phyloP scores from a whole-genome alignment of 2,329 filamentous ascomycete genomes.

The Aureobasidium subglaciale region DNA sequence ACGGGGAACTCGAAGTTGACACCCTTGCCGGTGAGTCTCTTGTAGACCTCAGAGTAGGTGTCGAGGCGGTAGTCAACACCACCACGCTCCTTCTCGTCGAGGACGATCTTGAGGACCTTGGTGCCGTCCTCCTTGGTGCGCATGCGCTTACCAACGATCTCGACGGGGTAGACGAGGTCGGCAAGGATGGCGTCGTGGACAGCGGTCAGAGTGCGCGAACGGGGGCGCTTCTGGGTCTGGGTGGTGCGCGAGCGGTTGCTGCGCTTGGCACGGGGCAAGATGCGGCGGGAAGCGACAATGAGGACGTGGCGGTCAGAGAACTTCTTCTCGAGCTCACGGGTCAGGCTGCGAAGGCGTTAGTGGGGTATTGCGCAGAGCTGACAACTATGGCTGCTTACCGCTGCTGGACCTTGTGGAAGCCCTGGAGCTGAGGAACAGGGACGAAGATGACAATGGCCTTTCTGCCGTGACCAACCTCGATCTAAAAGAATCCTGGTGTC shows the following conservation, averaged over 20 bases:
- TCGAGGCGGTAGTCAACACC: slow-evolving; percentile 99
- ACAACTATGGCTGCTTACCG: slow-evolving; percentile 59
- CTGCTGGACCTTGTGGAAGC: slow-evolving; percentile 99
- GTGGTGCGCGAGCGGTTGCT: slow-evolving; percentile 92
- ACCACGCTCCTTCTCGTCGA: slow-evolving; percentile 99
- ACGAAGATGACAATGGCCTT: slow-evolving; percentile 99
- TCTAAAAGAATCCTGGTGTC: slow-evolving; percentile 61
- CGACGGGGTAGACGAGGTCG: slow-evolving; percentile 98
- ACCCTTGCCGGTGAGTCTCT: slow-evolving; percentile 89
- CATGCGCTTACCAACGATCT: slow-evolving; percentile 98
- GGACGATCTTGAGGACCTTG: slow-evolving; percentile 98
- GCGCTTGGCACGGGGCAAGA: slow-evolving; percentile 96
- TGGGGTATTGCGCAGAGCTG: background rate
- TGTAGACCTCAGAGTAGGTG: slow-evolving; percentile 99
- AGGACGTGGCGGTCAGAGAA: slow-evolving; percentile 99
- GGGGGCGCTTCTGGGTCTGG: slow-evolving; percentile 98
- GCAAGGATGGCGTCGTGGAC: slow-evolving; percentile 97
- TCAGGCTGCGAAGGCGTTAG: slow-evolving; percentile 57
- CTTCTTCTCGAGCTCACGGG: slow-evolving; percentile 99
- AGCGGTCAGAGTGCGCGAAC: slow-evolving; percentile 93
- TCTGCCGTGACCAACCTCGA: slow-evolving; percentile 99
- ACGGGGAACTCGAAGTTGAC: slow-evolving; percentile 99
- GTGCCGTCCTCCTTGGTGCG: slow-evolving; percentile 98
- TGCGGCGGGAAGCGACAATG: slow-evolving; percentile 97
- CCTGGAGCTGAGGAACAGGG: slow-evolving; percentile 94